phyloP scores from a whole-genome alignment of 257 asterid species.

The Solanum gandarillasii region DNA sequence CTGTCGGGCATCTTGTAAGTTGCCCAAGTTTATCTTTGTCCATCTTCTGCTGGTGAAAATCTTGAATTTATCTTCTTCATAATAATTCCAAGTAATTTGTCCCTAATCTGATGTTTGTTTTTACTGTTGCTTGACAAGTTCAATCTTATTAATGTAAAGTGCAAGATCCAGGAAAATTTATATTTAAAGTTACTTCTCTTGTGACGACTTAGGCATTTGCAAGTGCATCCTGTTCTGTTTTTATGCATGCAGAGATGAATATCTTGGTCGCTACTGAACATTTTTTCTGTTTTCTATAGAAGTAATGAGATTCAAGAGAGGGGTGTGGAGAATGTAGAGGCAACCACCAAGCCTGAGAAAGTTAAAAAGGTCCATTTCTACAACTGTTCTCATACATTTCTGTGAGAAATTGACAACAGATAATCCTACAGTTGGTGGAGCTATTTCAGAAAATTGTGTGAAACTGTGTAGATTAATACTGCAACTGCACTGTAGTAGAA shows the following conservation, averaged over 20 bases:
- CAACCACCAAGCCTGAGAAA: not conserved
- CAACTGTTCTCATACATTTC: not conserved
- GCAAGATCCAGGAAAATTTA: not conserved
- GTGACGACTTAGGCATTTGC: not conserved
- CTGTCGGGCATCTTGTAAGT: not conserved
- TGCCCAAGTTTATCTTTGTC: not conserved
- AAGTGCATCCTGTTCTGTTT: not conserved
- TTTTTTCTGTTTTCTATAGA: not conserved
- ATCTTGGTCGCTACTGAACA: not conserved
- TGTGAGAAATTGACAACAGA: not conserved
- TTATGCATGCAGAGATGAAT: not conserved
- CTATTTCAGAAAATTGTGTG: not conserved
- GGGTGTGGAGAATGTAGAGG: not conserved
- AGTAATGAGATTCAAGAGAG: slow-evolving; percentile 1
- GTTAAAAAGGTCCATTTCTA: not conserved
- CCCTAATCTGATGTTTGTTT: not conserved
- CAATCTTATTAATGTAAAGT: not conserved
- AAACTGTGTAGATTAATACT: not conserved
- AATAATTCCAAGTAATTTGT: not conserved
- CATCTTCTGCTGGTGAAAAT: not conserved
- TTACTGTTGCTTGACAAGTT: not conserved
- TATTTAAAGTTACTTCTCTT: not conserved
- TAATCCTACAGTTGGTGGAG: not conserved
- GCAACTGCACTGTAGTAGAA: not conserved
- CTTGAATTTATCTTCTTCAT: not conserved